These are phyloP conservation scores for sweet orange (Citrus sinensis) DNA, from an alignment of 345 rosid species.

Conservation along the genomic window DVS_A1.0 CM039164.1:21412501-21413000, in stretches of 20 bases:
- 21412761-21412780: slow-evolving; percentile 91
- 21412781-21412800: slow-evolving; percentile 89
- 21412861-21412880: slow-evolving; percentile 86
- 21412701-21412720: slow-evolving; percentile 71
- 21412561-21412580: not conserved
- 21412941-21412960: slow-evolving; percentile 78
- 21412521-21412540: not conserved
- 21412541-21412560: not conserved
- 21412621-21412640: not conserved
- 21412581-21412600: not conserved
- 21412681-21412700: slow-evolving; percentile 90
- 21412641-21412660: not conserved
- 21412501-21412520: not conserved
- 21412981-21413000: slow-evolving; percentile 73
- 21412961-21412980: slow-evolving; percentile 74
- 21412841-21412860: slow-evolving; percentile 78
- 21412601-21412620: not conserved
- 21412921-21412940: slow-evolving; percentile 79
- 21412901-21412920: slow-evolving; percentile 61
- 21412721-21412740: slow-evolving; percentile 42
- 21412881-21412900: slow-evolving; percentile 89
- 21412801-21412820: slow-evolving; percentile 84
- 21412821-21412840: slow-evolving; percentile 76
- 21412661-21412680: slow-evolving; percentile 75
- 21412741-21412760: slow-evolving; percentile 67